Percentiles rank a stretch among this genome's conserved stretches.
Evolutionary conservation across 169 alveolate genomes (phyloP).

Genomic region (Nephromyces sp.): DNA sequence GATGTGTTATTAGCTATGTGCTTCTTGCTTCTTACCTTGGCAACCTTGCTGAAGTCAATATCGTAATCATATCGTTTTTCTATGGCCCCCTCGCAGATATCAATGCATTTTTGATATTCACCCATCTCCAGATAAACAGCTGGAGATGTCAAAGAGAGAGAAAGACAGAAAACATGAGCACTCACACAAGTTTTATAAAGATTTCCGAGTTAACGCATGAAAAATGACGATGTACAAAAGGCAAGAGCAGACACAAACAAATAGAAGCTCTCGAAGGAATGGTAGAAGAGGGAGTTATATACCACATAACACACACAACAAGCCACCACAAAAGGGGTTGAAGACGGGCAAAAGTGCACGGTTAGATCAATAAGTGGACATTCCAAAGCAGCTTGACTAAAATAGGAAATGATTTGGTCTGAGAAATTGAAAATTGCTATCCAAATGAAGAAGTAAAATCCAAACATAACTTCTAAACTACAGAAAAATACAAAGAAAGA

Average conservation of each 20-base stretch:
- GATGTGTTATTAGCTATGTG: too few species aligned
- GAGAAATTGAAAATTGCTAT: too few species aligned
- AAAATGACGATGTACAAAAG: background rate
- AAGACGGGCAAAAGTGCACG: too few species aligned
- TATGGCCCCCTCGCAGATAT: slow-evolving; percentile 81
- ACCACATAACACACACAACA: background rate
- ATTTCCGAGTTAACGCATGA: background rate
- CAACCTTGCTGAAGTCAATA: slow-evolving; percentile 73
- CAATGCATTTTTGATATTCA: slow-evolving; percentile 80
- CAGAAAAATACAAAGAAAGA: too few species aligned
- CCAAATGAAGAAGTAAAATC: too few species aligned
- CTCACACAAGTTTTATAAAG: background rate
- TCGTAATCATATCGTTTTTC: slow-evolving; percentile 79
- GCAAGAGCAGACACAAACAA: background rate
- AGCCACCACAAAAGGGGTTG: too few species aligned
- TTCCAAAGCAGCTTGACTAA: too few species aligned
- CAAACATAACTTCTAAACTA: too few species aligned
- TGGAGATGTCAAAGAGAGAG: slow-evolving; percentile 13
- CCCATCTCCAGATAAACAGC: slow-evolving; percentile 92
- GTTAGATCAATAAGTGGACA: too few species aligned
- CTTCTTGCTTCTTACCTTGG: slow-evolving; percentile 58
- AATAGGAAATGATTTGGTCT: too few species aligned
- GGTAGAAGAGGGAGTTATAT: background rate
- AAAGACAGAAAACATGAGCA: background rate
- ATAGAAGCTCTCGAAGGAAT: background rate